Conservation (phyloP, 75 land plant genomes). For the Chamaecyparis obtusa region DNA sequence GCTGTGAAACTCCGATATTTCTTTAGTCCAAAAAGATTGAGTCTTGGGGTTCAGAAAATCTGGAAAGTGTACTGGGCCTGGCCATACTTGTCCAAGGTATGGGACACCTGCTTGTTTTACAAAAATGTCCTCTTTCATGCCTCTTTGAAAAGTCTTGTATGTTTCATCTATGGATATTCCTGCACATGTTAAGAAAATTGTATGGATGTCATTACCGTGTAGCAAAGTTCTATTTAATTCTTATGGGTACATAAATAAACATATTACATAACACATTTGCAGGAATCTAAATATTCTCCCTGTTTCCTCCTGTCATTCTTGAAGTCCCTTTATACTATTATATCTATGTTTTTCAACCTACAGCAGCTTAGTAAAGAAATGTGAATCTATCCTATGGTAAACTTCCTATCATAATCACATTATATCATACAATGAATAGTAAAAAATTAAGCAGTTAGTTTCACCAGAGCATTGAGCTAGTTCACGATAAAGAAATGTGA, state of each 20-base stretch:
- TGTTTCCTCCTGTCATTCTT: too few species aligned
- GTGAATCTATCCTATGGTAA: too few species aligned
- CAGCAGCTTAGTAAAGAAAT: too few species aligned
- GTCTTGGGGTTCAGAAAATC: conserved; percentile 70
- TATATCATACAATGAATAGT: background rate
- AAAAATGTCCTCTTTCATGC: conserved; percentile 63
- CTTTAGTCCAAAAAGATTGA: conserved; percentile 56
- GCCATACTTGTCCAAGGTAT: conserved; percentile 88
- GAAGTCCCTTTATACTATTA: too few species aligned
- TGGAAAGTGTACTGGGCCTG: conserved; percentile 84
- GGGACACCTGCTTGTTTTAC: conserved; percentile 53
- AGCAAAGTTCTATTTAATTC: background rate
- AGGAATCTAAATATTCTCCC: background rate
- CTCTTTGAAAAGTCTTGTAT: conserved; percentile 63
- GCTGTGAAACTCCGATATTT: conserved; percentile 54
- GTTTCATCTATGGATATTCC: conserved; percentile 54
- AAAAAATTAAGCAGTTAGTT: background rate
- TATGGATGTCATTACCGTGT: background rate
- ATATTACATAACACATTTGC: background rate
- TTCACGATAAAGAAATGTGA: background rate
- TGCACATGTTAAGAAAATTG: conserved; percentile 21
- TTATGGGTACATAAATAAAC: background rate
- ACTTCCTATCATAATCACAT: background rate
- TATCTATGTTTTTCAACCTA: too few species aligned
- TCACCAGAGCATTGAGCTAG: background rate